Base-by-base conservation (phyloP, 2,329 filamentous ascomycete genomes). In the Ambrosiella beaveri region DNA sequence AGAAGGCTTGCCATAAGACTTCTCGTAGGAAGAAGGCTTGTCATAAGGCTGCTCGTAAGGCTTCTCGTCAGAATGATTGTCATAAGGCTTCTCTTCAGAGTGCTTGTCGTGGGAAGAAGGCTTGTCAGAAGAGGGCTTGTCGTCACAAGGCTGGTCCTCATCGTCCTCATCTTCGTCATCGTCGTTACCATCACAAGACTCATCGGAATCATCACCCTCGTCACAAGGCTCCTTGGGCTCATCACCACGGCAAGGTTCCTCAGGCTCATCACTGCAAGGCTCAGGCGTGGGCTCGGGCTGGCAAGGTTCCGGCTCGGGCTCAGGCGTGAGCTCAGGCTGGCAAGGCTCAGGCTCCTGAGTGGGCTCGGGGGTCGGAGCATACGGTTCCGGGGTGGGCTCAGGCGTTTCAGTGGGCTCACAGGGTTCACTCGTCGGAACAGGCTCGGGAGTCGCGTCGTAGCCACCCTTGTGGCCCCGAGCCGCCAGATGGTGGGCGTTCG, bases 391-490 rank as follows among this genome's bases (percentile, higher is more conserved):
- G 35, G 41, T 36, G 35, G 59, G 59, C 55, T 57, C 55, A 36
- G 54, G 50, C 50, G 27, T 56, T 36, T 56, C 54, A 37, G 56
- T 56, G 9, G 59, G 41, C 50, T 57, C 55, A 52, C 59, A 60
- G 50, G 59, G 55, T 55, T 57, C 59, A 54, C 56, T 60, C 59
- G 56, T 58, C 59, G 59, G 59, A 57, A 56, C 59, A 57, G 59
- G 59, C 59, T 60, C 52, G 54, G 59, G 59, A 60, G 59, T 57
- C 51, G 59, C 55, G 59, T 51, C 55, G 59, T 60, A 60, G 59
- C 59, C 59, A 60, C 59, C 51, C 59, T 60, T 60, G 59, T 60
- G 59, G 59, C 55, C 59, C 59, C 59, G 55, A 60, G 41, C 59
- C 55, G 55, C 59, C 56, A 60, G 59, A 60, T 55, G 59, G 59